These are phyloP conservation scores for Leccinum obscurum DNA, from an alignment of 768 basidiomycete genomes.

Conservation along the genomic window DNA sequence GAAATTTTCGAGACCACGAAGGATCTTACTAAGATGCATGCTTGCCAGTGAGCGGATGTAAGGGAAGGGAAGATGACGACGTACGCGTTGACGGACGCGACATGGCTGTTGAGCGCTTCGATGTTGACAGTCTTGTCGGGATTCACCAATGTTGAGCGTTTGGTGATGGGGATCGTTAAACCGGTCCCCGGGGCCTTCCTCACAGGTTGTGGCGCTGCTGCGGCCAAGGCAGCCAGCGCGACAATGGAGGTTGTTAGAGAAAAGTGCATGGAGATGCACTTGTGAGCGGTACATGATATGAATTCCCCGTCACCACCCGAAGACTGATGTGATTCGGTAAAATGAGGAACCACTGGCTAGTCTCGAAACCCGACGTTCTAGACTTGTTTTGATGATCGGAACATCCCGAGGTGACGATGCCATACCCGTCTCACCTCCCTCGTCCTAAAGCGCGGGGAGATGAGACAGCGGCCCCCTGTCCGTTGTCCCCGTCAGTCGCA, in stretches of 20 bases:
- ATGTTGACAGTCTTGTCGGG: constrained; percentile 6
- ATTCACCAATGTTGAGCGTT: constrained; percentile 7
- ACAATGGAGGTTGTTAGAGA: not conserved
- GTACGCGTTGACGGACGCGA: constrained; percentile 7
- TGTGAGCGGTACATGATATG: too few relatives aligned
- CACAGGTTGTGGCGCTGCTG: constrained; percentile 7
- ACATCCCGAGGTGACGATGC: too few relatives aligned
- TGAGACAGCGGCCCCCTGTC: too few relatives aligned
- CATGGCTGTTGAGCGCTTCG: constrained; percentile 6
- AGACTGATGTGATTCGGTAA: too few relatives aligned
- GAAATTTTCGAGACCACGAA: not conserved
- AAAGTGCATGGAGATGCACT: not conserved
- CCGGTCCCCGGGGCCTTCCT: not conserved
- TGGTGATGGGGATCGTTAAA: constrained; percentile 10
- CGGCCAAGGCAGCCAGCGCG: constrained; percentile 3
- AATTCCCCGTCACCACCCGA: too few relatives aligned
- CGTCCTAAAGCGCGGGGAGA: too few relatives aligned
- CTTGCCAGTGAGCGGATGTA: not conserved
- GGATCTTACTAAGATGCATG: constrained; percentile 1
- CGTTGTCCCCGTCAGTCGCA: too few relatives aligned
- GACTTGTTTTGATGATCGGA: too few relatives aligned
- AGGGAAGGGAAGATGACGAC: not conserved
- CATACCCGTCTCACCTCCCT: too few relatives aligned
- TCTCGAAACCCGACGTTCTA: too few relatives aligned
- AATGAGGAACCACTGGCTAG: too few relatives aligned